Evolutionary conservation across 768 basidiomycete genomes (phyloP), one percentile per base, ranked within the genome.

Genomic region (Agrocybe chaxingu): DNA sequence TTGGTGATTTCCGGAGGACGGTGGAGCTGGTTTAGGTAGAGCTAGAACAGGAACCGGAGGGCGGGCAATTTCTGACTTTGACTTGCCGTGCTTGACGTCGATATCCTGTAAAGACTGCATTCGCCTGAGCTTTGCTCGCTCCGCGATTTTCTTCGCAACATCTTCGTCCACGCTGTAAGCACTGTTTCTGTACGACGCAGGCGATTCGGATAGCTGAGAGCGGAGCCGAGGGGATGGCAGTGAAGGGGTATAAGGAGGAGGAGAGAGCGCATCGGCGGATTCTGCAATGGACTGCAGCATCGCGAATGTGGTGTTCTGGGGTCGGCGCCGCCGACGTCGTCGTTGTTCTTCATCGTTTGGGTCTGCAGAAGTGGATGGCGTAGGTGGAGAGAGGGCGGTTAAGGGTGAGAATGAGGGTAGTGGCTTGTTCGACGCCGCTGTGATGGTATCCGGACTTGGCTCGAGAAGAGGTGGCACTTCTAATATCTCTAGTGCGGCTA

Each of bases 121-220:
- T 12, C 52, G 47, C 8, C 52, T 35, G 3, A 53, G 42, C 30
- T 47, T 38, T 13, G 47, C 52, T 2, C 47, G 42, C 31, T 53
- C 52, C 29, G 48, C 52, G 47, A 53, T 53, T 32, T 38, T 53
- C 37, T 32, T 53, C 0, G 52, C 52, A 38, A 53, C 48, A 9
- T 47, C n/a, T 30, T 40, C 32, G 32, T 42, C 47, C 8, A 43
- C 34, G 7, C 34, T 43, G 31, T 40, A 34, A 18, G 24, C 45
- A 38, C 44, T 43, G 8, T 24, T 24, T 24, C 24, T 24, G 24
- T 24, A 24, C 24, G 24, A 24, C 5, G 24, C 24, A 3, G 24
- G 24, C 24, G 24, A 24, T 24, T 24, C 24, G 3, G 5, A 24
- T 24, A 24, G 51, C 19, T 9, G 32, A 19, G 7, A 53, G 44